Evolutionary conservation across 805 yeast genomes (phyloP), one percentile per base, ranked within the genome.

Genomic region (Vanderwaltozyma tropicalis): DNA sequence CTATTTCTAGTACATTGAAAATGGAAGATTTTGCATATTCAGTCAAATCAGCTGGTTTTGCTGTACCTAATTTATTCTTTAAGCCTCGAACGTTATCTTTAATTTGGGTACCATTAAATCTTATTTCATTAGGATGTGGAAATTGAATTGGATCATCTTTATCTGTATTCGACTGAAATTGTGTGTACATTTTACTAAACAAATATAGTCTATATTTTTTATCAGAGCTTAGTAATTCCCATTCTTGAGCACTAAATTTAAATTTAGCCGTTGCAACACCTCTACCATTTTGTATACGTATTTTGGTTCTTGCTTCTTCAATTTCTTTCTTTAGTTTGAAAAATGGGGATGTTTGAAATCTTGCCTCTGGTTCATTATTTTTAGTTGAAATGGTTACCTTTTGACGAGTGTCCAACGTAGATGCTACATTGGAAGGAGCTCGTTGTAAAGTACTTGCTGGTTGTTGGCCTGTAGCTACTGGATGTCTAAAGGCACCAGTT

Each of bases 21-120:
- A 44, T 45, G 9, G 60, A 61, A 14, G 55, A 43, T 18, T 40
- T 45, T n/a, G 72, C 34, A 30, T 64, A 62, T 2, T 66, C 66
- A 0, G 95, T 81, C 30, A 89, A 47, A 55, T 88, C 82, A 0
- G 85, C 87, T 0, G 96, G 96, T 42, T 74, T 71, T 1, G 87
- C 80, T 0, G 95, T 78, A 0, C 95, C 95, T 0, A 72, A 71
- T 41, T 70, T 73, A 33, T 80, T 80, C 51, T 85, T 85, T 22
- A 87, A 62, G 1, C 96, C 96, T 39, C 78, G 73, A 2, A 78
- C 72, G 41, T 74, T 74, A 27, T 69, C 77, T 29, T 68, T 69
- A 1, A 80, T 52, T 13, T 55, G 59, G 2, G 45, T 42, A 5
- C 67, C 68, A 52, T 89, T 85, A 28, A 82, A 67, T 29, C 66